Evolutionary conservation across 2,329 filamentous ascomycete genomes (phyloP).

Genomic region (Lachnellula arida): DNA sequence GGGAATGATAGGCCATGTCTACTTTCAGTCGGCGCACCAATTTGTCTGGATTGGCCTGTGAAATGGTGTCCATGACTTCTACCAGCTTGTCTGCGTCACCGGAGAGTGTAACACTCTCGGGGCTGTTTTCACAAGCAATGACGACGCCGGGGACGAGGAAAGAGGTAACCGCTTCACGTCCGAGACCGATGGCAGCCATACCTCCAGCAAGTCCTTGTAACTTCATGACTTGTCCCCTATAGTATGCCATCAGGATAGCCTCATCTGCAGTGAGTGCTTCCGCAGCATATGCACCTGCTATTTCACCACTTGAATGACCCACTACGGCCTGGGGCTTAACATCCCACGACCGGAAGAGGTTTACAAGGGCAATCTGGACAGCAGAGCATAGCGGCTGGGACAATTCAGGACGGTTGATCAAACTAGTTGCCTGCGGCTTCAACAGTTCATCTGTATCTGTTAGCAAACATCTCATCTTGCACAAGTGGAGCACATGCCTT

Average conservation of each 20-base stretch:
- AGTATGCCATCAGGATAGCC: conserved; percentile 19
- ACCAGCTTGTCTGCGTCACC: conserved; percentile 18
- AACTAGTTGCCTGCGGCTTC: conserved; percentile 24
- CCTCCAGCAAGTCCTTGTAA: conserved; percentile 28
- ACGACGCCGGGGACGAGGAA: conserved; percentile 13
- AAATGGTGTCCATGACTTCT: conserved; percentile 6
- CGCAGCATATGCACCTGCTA: conserved; percentile 37
- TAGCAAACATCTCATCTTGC: background rate
- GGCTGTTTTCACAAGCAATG: conserved; percentile 32
- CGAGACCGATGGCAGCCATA: conserved; percentile 46
- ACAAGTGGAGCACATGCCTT: conserved; percentile 5
- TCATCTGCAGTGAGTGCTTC: conserved; percentile 25
- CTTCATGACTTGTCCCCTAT: conserved; percentile 6
- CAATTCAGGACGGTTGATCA: conserved; percentile 9
- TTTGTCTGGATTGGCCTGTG: conserved; percentile 19
- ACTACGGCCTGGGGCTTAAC: conserved; percentile 32
- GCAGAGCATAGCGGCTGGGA: conserved; percentile 22
- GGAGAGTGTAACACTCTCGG: conserved; percentile 21
- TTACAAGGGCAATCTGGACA: conserved; percentile 20
- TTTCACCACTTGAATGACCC: conserved; percentile 39
- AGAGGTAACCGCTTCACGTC: conserved; percentile 21
- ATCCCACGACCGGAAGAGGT: conserved; percentile 18
- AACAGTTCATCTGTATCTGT: conserved; percentile 30
- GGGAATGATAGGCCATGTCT: conserved; percentile 29
- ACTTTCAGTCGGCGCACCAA: conserved; percentile 22